These are phyloP conservation scores for Chlamydomonas eustigma DNA, from an alignment of 139 green algal genomes.

Conservation along the genomic window DNA sequence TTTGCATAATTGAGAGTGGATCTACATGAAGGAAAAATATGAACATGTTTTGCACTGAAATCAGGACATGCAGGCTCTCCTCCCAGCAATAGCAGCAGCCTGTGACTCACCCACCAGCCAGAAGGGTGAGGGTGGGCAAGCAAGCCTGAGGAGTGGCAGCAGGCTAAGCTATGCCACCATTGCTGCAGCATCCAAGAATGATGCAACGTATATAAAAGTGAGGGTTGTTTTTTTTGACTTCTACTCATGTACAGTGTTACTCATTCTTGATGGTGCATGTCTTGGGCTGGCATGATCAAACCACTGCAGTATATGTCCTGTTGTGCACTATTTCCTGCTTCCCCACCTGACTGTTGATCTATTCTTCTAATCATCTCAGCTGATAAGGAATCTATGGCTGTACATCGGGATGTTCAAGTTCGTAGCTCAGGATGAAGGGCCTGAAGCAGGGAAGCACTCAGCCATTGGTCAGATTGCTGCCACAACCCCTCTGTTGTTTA, in stretches of 20 bases:
- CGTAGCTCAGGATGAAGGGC: background rate
- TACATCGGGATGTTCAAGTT: constrained; percentile 47
- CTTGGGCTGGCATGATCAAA: too few species aligned
- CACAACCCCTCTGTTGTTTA: constrained; percentile 31
- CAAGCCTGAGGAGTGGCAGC: background rate
- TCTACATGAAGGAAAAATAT: background rate
- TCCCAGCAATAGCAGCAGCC: constrained; percentile 53
- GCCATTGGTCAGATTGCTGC: constrained; percentile 26
- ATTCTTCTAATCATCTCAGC: too few species aligned
- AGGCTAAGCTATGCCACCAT: constrained; percentile 15
- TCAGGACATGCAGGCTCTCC: constrained; percentile 50
- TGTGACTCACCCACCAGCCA: constrained; percentile 6
- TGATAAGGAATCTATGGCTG: constrained; percentile 69
- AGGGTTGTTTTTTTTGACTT: too few species aligned
- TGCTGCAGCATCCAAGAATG: constrained; percentile 32
- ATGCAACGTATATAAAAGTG: constrained; percentile 33
- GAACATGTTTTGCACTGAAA: background rate
- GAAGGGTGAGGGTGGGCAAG: background rate
- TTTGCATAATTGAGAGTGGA: too few species aligned
- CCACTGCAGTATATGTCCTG: too few species aligned
- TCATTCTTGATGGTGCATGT: too few species aligned
- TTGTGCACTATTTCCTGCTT: too few species aligned
- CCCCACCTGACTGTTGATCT: too few species aligned
- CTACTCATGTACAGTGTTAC: too few species aligned
- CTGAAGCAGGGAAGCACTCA: background rate